A percentile compares a stretch with the other conserved stretches of the same genome.
Evolutionary conservation across 2,329 filamentous ascomycete genomes (phyloP).

Genomic region (Paecilomyces formosus): DNA sequence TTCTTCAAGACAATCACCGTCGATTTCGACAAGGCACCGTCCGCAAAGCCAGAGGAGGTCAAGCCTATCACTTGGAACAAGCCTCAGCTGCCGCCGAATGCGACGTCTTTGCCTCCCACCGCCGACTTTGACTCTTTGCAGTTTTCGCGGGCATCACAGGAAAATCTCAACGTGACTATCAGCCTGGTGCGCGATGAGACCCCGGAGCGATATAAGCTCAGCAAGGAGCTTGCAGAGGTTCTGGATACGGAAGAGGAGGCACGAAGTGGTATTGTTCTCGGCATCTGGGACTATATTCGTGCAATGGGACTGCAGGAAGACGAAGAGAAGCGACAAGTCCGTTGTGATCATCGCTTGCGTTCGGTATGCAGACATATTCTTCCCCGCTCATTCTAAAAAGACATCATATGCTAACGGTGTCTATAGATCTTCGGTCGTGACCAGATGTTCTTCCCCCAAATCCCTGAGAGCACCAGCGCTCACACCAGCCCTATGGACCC

Average conservation of each 20-base stretch:
- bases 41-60: conserved; percentile 34
- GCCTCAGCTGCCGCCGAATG: conserved; percentile 49
- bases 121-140: conserved; percentile 84
- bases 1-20: conserved; percentile 47
- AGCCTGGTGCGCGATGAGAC: conserved; percentile 78
- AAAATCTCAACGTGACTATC: conserved; percentile 85
- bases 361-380: conserved; percentile 49
- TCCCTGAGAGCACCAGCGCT: conserved; percentile 69
- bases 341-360: conserved; percentile 76
- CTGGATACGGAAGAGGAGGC: conserved; percentile 83
- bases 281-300: conserved; percentile 91
- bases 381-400: neutral
- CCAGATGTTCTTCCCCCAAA: conserved; percentile 74
- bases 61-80: conserved; percentile 76
- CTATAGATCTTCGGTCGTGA: conserved; percentile 65
- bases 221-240: conserved; percentile 70
- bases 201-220: conserved; percentile 76
- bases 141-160: conserved; percentile 86
- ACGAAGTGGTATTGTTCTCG: conserved; percentile 79
- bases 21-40: conserved; percentile 41
- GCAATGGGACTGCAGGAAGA: conserved; percentile 82
- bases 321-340: conserved; percentile 87
- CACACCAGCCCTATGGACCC: conserved; percentile 76
- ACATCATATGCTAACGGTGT: conserved; percentile 2
- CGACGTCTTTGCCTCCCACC: conserved; percentile 51